phyloP scores from a whole-genome alignment of 192 early-diverging fungal species.

The Lunasporangiospora selenospora region DNA sequence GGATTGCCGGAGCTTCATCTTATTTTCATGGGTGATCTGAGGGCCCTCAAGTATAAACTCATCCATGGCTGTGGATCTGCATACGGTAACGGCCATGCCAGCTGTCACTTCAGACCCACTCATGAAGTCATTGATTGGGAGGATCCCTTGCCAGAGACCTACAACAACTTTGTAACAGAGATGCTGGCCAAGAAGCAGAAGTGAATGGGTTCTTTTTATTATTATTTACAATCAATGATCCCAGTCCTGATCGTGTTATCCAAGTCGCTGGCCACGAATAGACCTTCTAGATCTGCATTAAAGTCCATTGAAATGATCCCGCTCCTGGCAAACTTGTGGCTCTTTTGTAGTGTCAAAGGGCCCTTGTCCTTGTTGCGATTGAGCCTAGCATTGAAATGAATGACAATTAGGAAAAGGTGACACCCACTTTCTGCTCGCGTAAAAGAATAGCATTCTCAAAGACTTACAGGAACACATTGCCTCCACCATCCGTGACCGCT shows the following conservation, averaged over 20 bases:
- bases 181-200: conserved; percentile 8
- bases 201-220: background rate
- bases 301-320: conserved; percentile 31
- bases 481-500: conserved; percentile 31
- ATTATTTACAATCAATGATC: conserved; percentile 2
- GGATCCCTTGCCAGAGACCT: conserved; percentile 11
- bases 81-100: conserved; percentile 13
- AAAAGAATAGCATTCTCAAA: background rate
- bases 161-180: conserved; percentile 21
- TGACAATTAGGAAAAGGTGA: too few relatives aligned
- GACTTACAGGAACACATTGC: conserved; percentile 31
- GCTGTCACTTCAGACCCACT: conserved; percentile 17
- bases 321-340: conserved; percentile 3
- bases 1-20: conserved; percentile 25
- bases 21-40: conserved; percentile 42
- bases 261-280: conserved; percentile 32
- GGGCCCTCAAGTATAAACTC: conserved; percentile 18
- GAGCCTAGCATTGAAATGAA: too few relatives aligned
- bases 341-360: too few relatives aligned
- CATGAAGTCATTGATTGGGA: conserved; percentile 13
- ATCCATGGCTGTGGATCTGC: conserved; percentile 26
- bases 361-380: too few relatives aligned
- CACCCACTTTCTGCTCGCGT: too few relatives aligned
- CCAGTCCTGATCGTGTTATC: conserved; percentile 23
- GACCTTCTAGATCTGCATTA: conserved; percentile 33